Evolutionary conservation across 495 filamentous ascomycete genomes (phyloP).

Genomic region (Tuber calosporum): DNA sequence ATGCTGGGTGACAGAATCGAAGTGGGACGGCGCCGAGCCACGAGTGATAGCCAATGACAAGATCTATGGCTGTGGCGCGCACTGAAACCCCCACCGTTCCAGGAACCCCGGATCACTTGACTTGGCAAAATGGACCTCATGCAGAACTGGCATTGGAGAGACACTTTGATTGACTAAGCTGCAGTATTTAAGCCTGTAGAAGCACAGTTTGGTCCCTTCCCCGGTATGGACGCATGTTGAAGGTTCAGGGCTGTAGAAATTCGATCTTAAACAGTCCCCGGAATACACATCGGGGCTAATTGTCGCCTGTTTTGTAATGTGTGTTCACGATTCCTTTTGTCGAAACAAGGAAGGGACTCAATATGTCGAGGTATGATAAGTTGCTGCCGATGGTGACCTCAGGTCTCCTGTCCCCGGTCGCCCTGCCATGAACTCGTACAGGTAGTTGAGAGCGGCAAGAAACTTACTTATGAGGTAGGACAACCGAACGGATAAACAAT

Average conservation of each 20-base stretch:
- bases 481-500: neutral
- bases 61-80: neutral
- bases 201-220: neutral
- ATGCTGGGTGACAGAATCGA: neutral
- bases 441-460: neutral
- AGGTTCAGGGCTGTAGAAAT: neutral
- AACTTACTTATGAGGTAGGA: neutral
- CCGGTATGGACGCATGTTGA: neutral
- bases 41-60: neutral
- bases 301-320: neutral
- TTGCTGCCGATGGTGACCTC: neutral
- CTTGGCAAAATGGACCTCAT: neutral
- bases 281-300: neutral
- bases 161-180: neutral
- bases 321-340: neutral
- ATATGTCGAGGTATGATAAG: neutral
- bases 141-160: neutral
- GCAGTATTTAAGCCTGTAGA: neutral
- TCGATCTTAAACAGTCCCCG: neutral
- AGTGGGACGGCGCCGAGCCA: neutral
- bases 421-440: neutral
- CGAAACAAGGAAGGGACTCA: neutral
- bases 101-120: neutral
- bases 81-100: neutral
- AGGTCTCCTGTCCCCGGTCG: neutral